A percentile compares a stretch with the other conserved stretches of the same genome.
phyloP scores from a whole-genome alignment of 768 basidiomycete species.

The Chalciporus sphaerocephalus region DNA sequence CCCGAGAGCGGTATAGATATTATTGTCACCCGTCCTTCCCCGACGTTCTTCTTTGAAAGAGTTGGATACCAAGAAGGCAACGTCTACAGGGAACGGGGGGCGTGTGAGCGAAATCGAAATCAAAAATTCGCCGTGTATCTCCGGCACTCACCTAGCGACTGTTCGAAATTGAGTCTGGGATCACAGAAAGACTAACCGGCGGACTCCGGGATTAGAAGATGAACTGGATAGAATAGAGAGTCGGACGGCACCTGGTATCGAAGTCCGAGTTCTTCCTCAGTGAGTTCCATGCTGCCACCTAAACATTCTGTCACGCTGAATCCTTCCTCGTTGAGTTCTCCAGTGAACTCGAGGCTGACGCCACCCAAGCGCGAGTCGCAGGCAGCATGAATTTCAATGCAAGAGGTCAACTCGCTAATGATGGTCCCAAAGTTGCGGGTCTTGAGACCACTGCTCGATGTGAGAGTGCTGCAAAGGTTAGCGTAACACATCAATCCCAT shows the following conservation, averaged over 20 bases:
- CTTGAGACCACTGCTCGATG: conserved; percentile 77
- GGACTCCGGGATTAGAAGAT: neutral
- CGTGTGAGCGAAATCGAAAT: neutral
- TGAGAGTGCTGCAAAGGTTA: conserved; percentile 61
- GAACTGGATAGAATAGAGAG: neutral
- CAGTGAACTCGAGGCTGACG: conserved; percentile 89
- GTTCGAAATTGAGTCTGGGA: conserved; percentile 90
- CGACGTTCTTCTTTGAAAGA: conserved; percentile 67
- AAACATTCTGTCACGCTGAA: conserved; percentile 95
- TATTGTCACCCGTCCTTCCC: conserved; percentile 27
- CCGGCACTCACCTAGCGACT: conserved; percentile 72
- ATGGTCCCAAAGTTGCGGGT: conserved; percentile 88
- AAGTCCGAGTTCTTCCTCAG: conserved; percentile 83
- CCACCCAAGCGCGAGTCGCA: conserved; percentile 74
- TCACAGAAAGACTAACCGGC: conserved; percentile 78
- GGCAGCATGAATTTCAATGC: conserved; percentile 73
- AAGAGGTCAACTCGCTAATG: conserved; percentile 79
- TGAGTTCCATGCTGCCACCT: conserved; percentile 93
- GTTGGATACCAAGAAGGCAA: conserved; percentile 83
- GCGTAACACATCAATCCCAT: neutral
- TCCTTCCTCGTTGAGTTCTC: conserved; percentile 85
- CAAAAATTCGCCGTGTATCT: neutral
- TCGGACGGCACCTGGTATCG: conserved; percentile 66
- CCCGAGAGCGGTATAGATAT: conserved; percentile 30
- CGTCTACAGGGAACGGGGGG: conserved; percentile 41